Base-by-base conservation (phyloP, 2,329 filamentous ascomycete species). In the Fusarium napiforme region DNA sequence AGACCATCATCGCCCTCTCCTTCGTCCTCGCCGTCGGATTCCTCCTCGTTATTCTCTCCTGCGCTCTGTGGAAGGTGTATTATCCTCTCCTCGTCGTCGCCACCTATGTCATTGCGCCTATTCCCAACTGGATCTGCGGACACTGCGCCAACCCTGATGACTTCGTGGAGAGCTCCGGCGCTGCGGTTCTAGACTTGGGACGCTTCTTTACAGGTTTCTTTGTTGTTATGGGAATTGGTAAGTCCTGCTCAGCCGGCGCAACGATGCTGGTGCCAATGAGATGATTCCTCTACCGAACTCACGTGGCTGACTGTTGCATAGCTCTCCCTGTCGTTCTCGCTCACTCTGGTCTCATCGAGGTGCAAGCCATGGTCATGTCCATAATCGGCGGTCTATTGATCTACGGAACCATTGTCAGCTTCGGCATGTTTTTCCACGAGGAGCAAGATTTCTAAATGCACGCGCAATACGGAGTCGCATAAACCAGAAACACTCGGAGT, bases 11-110 rank as follows among this genome's bases (percentile, higher is more conserved):
- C 84, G 94, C 94, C 75, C 93, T 99, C 78, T 98, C 96, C 82
- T 99, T 99, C 85, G 96, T 99, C 82, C 94, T 99, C 75, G 96
- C 96, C 78, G 96, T 99, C 79, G 96, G 96, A 79, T 99, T 99
- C 86, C 93, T 99, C 79, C 94, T 99, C 77, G 96, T 98, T 78
- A 99, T 99, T 84, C 93, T 99, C 79, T 98, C 95, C 73, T 97
- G 95, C 82, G 96, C 96, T 57, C 91, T 99, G 77, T 99, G 93
- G 89, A 90, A 96, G 82, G 94, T 94, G 84, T 99, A 97, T 90
- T 94, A 96, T 79, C 95, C 96, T 63, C 91, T 99, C 73, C 90
- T 98, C 74, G 96, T 99, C 77, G 96, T 99, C 73, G 96, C 92
- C 77, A 98, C 96, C 78, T 99, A 98, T 86, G 90, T 98, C 75